Evolutionary conservation across 1,284 basidiomycete species (phyloP).

Genomic region (Boletellus sp.): DNA sequence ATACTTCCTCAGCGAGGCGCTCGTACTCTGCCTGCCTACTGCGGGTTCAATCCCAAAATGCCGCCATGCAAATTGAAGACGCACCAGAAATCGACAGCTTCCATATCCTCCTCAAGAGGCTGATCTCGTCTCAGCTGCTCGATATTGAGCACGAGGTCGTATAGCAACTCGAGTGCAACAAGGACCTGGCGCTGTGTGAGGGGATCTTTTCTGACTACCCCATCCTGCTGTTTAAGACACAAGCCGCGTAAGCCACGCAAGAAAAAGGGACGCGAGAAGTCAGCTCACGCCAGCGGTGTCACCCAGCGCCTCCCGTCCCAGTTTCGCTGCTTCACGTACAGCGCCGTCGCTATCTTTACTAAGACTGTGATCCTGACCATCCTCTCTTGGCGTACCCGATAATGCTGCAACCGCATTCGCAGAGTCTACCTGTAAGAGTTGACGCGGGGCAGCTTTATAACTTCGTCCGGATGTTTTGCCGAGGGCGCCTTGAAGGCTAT

Average conservation of each 20-base stretch:
- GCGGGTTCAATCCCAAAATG: constrained; percentile 2
- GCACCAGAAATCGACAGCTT: constrained; percentile 55
- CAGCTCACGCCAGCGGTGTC: constrained; percentile 48
- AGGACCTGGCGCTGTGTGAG: constrained; percentile 79
- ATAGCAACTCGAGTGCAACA: constrained; percentile 80
- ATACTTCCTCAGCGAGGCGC: constrained; percentile 68
- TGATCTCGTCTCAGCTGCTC: constrained; percentile 86
- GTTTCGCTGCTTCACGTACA: constrained; percentile 67
- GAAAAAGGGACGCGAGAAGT: not conserved
- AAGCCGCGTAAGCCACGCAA: no score
- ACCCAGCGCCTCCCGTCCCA: constrained; percentile 66
- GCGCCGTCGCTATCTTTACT: constrained; percentile 47
- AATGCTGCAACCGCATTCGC: constrained; percentile 47
- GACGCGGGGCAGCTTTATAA: constrained; percentile 93
- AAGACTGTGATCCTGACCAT: constrained; percentile 29
- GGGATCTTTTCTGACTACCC: constrained; percentile 63
- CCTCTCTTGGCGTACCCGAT: constrained; percentile 55
- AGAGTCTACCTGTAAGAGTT: constrained; percentile 84
- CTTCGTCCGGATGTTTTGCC: constrained; percentile 91
- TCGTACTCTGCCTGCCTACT: constrained; percentile 61
- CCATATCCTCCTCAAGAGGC: constrained; percentile 59
- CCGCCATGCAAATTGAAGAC: constrained; percentile 10
- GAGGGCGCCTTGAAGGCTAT: constrained; percentile 90
- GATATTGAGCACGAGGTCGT: constrained; percentile 80
- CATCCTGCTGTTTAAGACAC: constrained; percentile 41